Evolutionary conservation across 2,329 filamentous ascomycete species (phyloP).

Genomic region (Alternaria gansuensis): DNA sequence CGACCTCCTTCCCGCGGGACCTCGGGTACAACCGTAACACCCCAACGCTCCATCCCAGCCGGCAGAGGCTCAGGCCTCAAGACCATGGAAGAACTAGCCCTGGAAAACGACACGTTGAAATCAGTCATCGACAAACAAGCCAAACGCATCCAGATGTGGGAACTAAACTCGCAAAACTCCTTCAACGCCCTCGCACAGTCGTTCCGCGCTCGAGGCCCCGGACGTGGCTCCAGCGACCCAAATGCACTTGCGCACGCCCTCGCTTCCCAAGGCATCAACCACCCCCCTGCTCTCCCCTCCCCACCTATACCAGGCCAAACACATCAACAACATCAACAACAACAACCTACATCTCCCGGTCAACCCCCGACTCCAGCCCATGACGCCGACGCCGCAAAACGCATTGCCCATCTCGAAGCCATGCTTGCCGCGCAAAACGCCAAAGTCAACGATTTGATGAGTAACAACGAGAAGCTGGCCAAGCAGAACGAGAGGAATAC

Average conservation of each 20-base stretch:
- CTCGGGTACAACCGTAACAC: conserved; percentile 29
- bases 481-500: conserved; percentile 69
- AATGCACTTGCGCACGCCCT: conserved; percentile 41
- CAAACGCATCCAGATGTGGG: conserved; percentile 89
- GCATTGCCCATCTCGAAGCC: conserved; percentile 42
- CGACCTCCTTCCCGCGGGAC: conserved; percentile 46
- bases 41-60: conserved; percentile 43
- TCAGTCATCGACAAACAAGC: conserved; percentile 85
- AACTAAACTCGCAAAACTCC: conserved; percentile 88
- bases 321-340: background rate
- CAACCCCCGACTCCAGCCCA: conserved; percentile 1
- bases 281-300: conserved; percentile 32
- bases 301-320: conserved; percentile 22
- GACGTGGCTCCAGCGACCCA: conserved; percentile 36
- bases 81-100: conserved; percentile 84
- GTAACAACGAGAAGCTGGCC: conserved; percentile 69
- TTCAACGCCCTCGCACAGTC: conserved; percentile 88
- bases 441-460: conserved; percentile 60
- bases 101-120: conserved; percentile 88
- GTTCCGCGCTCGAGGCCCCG: conserved; percentile 55
- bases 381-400: conserved; percentile 28
- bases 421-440: conserved; percentile 37
- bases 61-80: conserved; percentile 60
- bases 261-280: conserved; percentile 31
- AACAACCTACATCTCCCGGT: conserved; percentile 4